Conservation (phyloP, 352 stramenopile species). For the Pythium brachiatum region DNA sequence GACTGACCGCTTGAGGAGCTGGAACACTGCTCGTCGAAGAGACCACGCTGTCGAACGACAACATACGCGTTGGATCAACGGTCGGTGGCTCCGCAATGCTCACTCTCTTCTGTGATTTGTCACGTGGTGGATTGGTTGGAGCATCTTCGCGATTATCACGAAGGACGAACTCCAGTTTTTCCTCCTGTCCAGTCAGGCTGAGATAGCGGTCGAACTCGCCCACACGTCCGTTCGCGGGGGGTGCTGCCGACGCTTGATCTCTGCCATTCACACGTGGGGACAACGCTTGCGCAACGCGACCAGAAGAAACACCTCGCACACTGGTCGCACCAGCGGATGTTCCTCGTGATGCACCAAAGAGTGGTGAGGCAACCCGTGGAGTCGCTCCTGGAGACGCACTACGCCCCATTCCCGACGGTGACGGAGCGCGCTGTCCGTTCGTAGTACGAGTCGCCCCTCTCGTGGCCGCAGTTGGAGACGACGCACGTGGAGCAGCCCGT, state of each 20-base stretch:
- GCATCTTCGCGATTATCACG: neutral
- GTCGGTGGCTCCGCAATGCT: constrained; percentile 18
- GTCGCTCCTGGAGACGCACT: constrained; percentile 1
- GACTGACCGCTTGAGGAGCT: neutral
- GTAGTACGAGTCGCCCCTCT: neutral
- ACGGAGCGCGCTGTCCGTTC: neutral
- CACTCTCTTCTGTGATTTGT: constrained; percentile 15
- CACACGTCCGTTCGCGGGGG: neutral
- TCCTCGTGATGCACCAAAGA: neutral
- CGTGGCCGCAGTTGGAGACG: neutral
- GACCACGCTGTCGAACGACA: neutral
- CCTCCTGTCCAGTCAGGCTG: neutral
- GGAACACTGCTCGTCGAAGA: neutral
- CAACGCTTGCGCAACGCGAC: neutral
- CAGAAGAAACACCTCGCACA: neutral
- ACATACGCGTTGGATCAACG: neutral
- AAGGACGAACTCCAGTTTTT: neutral
- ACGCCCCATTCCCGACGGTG: neutral
- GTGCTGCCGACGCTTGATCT: neutral
- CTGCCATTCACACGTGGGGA: neutral
- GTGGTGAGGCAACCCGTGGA: neutral
- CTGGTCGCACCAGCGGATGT: neutral
- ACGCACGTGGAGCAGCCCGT: neutral
- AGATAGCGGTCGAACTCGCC: constrained; percentile 12
- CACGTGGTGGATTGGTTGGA: neutral